Evolutionary conservation across 2,329 filamentous ascomycete species (phyloP).

Genomic region (Pseudogymnoascus sp.): DNA sequence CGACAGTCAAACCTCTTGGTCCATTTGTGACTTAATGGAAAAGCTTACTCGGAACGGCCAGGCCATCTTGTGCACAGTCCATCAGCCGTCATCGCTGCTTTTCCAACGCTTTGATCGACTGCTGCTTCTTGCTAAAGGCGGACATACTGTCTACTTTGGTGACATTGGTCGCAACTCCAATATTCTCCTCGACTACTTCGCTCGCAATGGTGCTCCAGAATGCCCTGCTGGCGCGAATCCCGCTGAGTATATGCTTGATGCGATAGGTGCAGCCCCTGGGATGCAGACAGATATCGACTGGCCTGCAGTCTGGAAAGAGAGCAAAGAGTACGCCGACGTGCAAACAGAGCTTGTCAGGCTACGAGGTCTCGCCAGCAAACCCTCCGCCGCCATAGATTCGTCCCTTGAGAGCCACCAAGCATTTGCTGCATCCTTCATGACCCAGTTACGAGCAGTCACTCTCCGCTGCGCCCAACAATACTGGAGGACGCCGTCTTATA

Average conservation of each 20-base stretch:
- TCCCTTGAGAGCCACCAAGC: slow-evolving; percentile 45
- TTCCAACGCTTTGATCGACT: slow-evolving; percentile 52
- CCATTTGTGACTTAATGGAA: slow-evolving; percentile 52
- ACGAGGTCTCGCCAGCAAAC: neutral
- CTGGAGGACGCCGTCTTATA: slow-evolving; percentile 65
- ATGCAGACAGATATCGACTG: slow-evolving; percentile 47
- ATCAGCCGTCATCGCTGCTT: slow-evolving; percentile 45
- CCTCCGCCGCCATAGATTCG: slow-evolving; percentile 21
- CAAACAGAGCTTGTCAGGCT: slow-evolving; percentile 21
- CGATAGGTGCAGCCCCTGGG: slow-evolving; percentile 35
- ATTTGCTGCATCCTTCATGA: slow-evolving; percentile 63
- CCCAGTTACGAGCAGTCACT: slow-evolving; percentile 56
- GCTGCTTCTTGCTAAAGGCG: slow-evolving; percentile 55
- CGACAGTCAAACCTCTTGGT: slow-evolving; percentile 55
- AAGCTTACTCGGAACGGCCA: slow-evolving; percentile 50
- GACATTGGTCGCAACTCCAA: slow-evolving; percentile 53
- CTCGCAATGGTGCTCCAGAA: slow-evolving; percentile 43
- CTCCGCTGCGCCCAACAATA: slow-evolving; percentile 63
- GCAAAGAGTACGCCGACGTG: neutral
- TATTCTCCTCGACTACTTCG: slow-evolving; percentile 55
- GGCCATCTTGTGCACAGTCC: slow-evolving; percentile 46
- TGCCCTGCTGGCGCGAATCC: slow-evolving; percentile 45
- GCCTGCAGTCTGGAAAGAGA: slow-evolving; percentile 55
- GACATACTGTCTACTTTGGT: slow-evolving; percentile 62
- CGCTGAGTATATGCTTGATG: slow-evolving; percentile 34